A percentile compares a stretch with the other conserved stretches of the same genome.
phyloP scores from a whole-genome alignment of 352 stramenopile species.

The Globisporangium viniferum region DNA sequence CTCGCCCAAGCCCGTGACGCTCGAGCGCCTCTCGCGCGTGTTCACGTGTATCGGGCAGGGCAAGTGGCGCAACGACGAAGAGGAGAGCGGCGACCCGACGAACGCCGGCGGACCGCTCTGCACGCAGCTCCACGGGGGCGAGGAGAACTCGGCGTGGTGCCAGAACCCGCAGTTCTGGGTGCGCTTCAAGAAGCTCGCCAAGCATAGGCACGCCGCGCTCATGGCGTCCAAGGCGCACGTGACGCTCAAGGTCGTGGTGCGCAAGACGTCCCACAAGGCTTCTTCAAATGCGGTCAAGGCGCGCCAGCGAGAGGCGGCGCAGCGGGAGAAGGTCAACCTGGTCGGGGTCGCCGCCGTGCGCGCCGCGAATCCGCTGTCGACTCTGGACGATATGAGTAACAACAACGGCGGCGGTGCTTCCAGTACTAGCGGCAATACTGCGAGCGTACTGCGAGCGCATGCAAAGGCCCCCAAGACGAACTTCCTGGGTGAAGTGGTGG shows the following conservation, averaged over 20 bases:
- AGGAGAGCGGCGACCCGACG: conserved; percentile 42
- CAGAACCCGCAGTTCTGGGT: conserved; percentile 91
- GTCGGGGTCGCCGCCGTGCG: conserved; percentile 60
- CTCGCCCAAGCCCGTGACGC: conserved; percentile 53
- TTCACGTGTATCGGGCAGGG: conserved; percentile 62
- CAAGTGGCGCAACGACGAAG: conserved; percentile 56
- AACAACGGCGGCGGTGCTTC: not conserved
- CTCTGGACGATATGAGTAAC: conserved; percentile 3
- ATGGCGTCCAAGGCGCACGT: conserved; percentile 38
- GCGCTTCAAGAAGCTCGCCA: conserved; percentile 29
- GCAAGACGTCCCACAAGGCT: conserved; percentile 62
- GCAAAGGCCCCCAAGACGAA: conserved; percentile 59
- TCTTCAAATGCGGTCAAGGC: conserved; percentile 33
- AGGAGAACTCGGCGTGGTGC: conserved; percentile 68
- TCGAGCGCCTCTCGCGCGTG: conserved; percentile 74
- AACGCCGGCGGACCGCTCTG: conserved; percentile 78
- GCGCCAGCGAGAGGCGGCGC: conserved; percentile 50
- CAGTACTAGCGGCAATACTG: conserved; percentile 16
- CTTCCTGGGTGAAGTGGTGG: conserved; percentile 63
- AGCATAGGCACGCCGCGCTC: conserved; percentile 24
- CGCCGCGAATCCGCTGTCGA: conserved; percentile 10
- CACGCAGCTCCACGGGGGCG: conserved; percentile 32
- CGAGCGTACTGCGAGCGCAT: conserved; percentile 39
- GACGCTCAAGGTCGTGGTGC: conserved; percentile 69
- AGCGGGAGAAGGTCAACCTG: conserved; percentile 51